These are phyloP conservation scores for Sanghuangporus weigelae DNA, from an alignment of 1,284 basidiomycete genomes.

Conservation along the genomic window DNA sequence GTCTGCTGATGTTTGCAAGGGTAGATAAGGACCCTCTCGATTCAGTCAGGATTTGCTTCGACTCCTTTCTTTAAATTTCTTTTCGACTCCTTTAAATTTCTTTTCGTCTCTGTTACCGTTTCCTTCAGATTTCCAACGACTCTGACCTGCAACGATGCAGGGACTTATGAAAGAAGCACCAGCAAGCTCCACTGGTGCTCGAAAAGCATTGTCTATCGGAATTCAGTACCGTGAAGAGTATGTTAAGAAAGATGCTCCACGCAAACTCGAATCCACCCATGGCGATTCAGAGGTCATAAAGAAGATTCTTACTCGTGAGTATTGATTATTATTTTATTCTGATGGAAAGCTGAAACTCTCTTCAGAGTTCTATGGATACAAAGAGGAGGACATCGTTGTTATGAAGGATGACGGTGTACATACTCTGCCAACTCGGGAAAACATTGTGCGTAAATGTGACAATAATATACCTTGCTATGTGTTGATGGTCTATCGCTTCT, in stretches of 20 bases:
- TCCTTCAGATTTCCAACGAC: not conserved
- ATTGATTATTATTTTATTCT: not conserved
- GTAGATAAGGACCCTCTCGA: not conserved
- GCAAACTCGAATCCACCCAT: constrained; percentile 4
- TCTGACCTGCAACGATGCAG: not conserved
- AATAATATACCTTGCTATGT: not conserved
- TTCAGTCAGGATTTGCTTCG: not conserved
- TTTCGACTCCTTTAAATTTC: too few species aligned
- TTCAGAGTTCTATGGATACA: constrained; percentile 11
- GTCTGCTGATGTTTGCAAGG: not conserved
- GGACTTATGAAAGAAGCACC: not conserved
- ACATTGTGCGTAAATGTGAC: constrained; percentile 15
- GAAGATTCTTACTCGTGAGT: constrained; percentile 8
- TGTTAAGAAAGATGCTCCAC: not conserved
- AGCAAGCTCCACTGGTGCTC: not conserved
- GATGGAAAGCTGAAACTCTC: not conserved
- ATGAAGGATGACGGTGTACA: constrained; percentile 18
- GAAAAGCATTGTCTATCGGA: constrained; percentile 15
- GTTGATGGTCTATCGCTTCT: not conserved
- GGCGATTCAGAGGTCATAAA: constrained; percentile 10
- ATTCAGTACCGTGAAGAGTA: constrained; percentile 5
- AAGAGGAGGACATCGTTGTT: constrained; percentile 12
- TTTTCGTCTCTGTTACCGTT: not conserved
- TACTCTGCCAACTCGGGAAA: constrained; percentile 13
- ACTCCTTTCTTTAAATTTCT: too few species aligned